A percentile compares a stretch with the other conserved stretches of the same genome.
These are phyloP conservation scores for Epichloe coenophiala DNA, from an alignment of 2,329 filamentous ascomycete genomes.

Conservation along the genomic window DNA sequence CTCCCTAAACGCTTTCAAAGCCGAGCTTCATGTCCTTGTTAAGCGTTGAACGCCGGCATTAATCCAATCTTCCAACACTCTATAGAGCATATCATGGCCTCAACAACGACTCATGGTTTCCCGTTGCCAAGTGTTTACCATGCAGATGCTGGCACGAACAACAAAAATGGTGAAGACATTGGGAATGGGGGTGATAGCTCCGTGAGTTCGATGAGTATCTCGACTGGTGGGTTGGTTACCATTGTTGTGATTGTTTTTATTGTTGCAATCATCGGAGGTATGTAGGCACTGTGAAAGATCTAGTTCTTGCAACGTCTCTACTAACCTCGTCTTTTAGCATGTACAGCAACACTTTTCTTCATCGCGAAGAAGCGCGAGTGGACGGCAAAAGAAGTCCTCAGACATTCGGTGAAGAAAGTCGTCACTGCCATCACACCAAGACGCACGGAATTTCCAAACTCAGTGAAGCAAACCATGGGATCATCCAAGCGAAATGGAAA, in stretches of 20 bases:
- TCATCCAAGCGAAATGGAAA: constrained; percentile 24
- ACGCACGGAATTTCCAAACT: constrained; percentile 45
- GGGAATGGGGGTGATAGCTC: constrained; percentile 53
- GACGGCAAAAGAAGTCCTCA: constrained; percentile 60
- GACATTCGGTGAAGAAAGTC: constrained; percentile 51
- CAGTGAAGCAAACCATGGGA: constrained; percentile 32
- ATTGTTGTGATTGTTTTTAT: constrained; percentile 60
- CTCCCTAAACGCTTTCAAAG: background rate
- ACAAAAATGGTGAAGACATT: constrained; percentile 35
- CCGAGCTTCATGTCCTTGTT: background rate
- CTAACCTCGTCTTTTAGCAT: constrained; percentile 30
- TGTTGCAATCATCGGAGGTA: constrained; percentile 58
- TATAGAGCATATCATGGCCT: constrained; percentile 21
- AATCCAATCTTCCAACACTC: background rate
- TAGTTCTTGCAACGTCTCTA: background rate
- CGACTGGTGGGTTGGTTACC: constrained; percentile 55
- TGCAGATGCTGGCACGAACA: constrained; percentile 20
- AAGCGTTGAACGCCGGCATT: background rate
- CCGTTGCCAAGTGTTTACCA: constrained; percentile 28
- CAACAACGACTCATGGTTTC: constrained; percentile 22
- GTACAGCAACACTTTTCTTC: constrained; percentile 57
- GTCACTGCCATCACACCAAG: constrained; percentile 49
- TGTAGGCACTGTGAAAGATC: constrained; percentile 14
- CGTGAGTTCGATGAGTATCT: constrained; percentile 42
- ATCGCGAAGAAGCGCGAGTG: constrained; percentile 76